Evolutionary conservation across 257 asterid genomes (phyloP).

Genomic region (Ligustrum vulgare): DNA sequence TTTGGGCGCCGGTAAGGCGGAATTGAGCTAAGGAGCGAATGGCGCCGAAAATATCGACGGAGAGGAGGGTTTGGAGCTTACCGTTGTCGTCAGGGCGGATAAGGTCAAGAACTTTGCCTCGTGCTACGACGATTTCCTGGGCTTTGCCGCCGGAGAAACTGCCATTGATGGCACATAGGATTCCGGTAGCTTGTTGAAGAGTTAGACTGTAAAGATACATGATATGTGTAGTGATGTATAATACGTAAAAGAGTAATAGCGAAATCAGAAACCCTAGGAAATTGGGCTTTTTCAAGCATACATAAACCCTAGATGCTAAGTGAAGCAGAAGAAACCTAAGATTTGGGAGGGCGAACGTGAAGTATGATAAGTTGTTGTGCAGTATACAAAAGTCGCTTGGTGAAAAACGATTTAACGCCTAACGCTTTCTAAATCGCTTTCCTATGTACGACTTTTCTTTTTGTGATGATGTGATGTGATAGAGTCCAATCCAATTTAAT

Average conservation of each 20-base stretch:
- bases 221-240: background rate
- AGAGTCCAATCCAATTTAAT: background rate
- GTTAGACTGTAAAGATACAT: slow-evolving; percentile 93
- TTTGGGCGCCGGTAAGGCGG: slow-evolving; percentile 89
- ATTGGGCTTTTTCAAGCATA: background rate
- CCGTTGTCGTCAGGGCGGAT: slow-evolving; percentile 96
- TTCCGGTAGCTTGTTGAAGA: slow-evolving; percentile 91
- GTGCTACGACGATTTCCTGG: slow-evolving; percentile 92
- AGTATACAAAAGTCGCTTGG: background rate
- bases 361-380: background rate
- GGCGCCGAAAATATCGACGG: slow-evolving; percentile 87
- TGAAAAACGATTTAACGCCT: background rate
- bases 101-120: slow-evolving; percentile 91
- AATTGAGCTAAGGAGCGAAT: slow-evolving; percentile 97
- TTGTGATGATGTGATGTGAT: background rate
- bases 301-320: background rate
- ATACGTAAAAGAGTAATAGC: background rate
- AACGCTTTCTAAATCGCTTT: background rate
- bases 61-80: slow-evolving; percentile 82
- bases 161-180: slow-evolving; percentile 85
- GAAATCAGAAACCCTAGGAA: background rate
- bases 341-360: background rate
- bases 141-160: slow-evolving; percentile 90
- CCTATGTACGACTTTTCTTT: no score
- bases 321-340: background rate